Percentiles rank a stretch among this genome's conserved stretches.
phyloP scores from a whole-genome alignment of 2,329 filamentous ascomycete genomes.

The Catunica adiposa region DNA sequence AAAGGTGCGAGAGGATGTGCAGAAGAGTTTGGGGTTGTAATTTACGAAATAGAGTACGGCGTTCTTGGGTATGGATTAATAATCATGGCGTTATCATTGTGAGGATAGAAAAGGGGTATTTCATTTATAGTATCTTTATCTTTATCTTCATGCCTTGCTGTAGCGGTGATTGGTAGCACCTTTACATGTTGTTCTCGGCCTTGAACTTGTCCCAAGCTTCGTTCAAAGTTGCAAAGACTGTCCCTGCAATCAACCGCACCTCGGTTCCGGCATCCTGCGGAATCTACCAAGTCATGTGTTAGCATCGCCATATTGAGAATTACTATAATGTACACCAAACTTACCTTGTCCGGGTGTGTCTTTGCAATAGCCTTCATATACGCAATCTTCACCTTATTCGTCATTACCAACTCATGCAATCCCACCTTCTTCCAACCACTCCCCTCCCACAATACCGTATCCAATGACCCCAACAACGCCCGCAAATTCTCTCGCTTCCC shows the following conservation, averaged over 20 bases:
- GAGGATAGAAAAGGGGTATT: not conserved
- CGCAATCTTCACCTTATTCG: conserved; percentile 87
- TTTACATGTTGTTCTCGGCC: conserved; percentile 45
- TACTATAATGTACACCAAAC: too few relatives aligned
- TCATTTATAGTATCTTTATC: not conserved
- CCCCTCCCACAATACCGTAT: conserved; percentile 77
- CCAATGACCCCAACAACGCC: conserved; percentile 70
- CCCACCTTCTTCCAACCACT: conserved; percentile 96
- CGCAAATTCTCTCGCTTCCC: conserved; percentile 87
- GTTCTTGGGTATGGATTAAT: too few relatives aligned
- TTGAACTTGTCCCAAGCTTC: conserved; percentile 63
- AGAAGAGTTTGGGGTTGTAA: conserved; percentile 59
- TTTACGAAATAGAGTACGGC: too few relatives aligned
- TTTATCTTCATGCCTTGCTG: not conserved
- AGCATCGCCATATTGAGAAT: too few relatives aligned
- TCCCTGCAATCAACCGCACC: conserved; percentile 46
- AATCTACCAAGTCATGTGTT: too few relatives aligned
- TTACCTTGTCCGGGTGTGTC: conserved; percentile 98
- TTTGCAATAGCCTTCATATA: conserved; percentile 99
- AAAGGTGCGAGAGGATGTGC: conserved; percentile 68
- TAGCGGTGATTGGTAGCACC: too few relatives aligned
- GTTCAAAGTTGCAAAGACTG: conserved; percentile 52
- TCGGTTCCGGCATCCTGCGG: conserved; percentile 49
- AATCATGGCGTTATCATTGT: not conserved
- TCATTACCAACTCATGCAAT: conserved; percentile 80